A percentile compares a stretch with the other conserved stretches of the same genome.
Conservation (phyloP, 164 flowering plant genomes). For the Kingdonia uniflora region DNA sequence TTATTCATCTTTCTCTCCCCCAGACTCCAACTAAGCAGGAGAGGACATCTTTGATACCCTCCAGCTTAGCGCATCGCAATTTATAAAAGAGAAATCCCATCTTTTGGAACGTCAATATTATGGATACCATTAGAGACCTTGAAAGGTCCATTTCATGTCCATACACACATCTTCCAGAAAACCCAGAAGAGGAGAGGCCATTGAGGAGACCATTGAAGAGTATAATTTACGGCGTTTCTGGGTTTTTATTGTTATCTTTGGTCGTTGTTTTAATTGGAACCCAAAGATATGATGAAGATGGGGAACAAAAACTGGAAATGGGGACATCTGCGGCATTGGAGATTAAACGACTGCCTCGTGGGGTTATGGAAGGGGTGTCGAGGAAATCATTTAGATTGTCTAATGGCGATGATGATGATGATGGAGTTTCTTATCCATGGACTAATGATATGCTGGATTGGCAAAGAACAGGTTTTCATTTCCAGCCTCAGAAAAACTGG, state of each 20-base stretch:
- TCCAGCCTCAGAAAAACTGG: constrained; percentile 78
- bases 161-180: neutral
- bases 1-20: too few species aligned
- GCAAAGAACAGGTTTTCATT: constrained; percentile 66
- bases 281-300: neutral
- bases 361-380: constrained; percentile 46
- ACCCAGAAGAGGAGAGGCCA: neutral
- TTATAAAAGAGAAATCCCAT: neutral
- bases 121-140: constrained; percentile 1
- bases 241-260: neutral
- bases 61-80: too few species aligned
- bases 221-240: neutral
- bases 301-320: neutral
- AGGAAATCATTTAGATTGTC: constrained; percentile 25
- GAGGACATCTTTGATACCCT: too few species aligned
- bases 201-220: neutral
- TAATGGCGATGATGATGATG: constrained; percentile 6
- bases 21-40: too few species aligned
- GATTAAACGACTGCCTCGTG: constrained; percentile 10
- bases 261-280: neutral
- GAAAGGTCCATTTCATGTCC: neutral
- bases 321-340: neutral
- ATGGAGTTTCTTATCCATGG: constrained; percentile 34
- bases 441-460: constrained; percentile 42
- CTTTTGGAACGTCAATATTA: neutral